These are phyloP conservation scores for maize (Zea mays) DNA, from an alignment of 176 grass and related monocot genomes.

Conservation along the genomic window DNA sequence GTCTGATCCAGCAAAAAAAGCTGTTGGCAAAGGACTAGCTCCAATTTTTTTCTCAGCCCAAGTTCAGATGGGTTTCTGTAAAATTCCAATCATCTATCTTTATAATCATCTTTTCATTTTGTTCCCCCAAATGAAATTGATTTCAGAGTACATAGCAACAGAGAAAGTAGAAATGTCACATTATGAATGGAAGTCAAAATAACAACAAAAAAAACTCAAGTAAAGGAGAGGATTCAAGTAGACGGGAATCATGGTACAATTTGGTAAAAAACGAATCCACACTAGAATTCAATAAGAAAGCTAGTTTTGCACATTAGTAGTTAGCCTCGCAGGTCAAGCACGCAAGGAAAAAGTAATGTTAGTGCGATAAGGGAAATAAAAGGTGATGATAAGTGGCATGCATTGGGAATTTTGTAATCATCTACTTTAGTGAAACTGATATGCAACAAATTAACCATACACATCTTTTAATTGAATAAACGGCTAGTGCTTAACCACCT, in stretches of 20 bases:
- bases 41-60: neutral
- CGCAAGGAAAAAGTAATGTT: constrained; percentile 34
- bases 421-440: constrained; percentile 44
- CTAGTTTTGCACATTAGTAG: constrained; percentile 27
- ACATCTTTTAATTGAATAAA: constrained; percentile 53
- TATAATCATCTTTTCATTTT: neutral
- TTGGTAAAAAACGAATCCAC: constrained; percentile 26
- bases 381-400: constrained; percentile 53
- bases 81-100: neutral
- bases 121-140: neutral
- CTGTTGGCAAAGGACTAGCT: constrained; percentile 8
- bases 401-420: constrained; percentile 35
- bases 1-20: neutral
- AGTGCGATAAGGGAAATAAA: constrained; percentile 35
- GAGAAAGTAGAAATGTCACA: neutral
- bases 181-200: neutral
- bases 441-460: constrained; percentile 41
- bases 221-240: constrained; percentile 11
- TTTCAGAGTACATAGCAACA: constrained; percentile 24
- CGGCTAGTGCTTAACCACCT: constrained; percentile 59
- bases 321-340: constrained; percentile 41
- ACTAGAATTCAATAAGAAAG: constrained; percentile 41
- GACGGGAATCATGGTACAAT: constrained; percentile 1
- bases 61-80: constrained; percentile 18
- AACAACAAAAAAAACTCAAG: neutral